Base-by-base conservation (phyloP, 129 eudicot species). In the Flaveria sonorensis region DNA sequence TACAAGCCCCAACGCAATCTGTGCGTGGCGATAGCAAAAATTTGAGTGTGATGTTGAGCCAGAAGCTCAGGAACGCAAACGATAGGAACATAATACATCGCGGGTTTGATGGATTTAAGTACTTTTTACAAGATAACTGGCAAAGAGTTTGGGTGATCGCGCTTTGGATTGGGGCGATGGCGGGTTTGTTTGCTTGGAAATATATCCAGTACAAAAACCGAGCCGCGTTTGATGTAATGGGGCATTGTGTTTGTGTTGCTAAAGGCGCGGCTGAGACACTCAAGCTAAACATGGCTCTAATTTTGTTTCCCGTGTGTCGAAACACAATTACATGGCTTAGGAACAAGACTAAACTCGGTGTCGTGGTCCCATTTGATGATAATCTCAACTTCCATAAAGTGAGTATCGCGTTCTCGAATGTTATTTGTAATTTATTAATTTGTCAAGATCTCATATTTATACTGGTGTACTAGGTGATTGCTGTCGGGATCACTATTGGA, bases 221-320 rank as follows among this genome's bases (percentile, higher is more conserved):
- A 11, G 86, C 82, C 0, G 88, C 83, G 3, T 88, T 68, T 45
- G 80, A 86, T 15, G 85, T 88, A 26, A 88, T 88, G 93, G 93
- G 93, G 1, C 82, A 86, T 32, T 88, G 93, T 70, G 88, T 88
- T 30, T 63, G 81, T 3, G 21, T 74, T n/a, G 93, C 93, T 15
- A 88, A 88, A 77, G 93, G 93, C 3, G 93, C 80, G 1, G 93
- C 90, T 0, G 93, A 88, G 86, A 88, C 87, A 6, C 79, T 84
- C 20, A 88, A 88, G 69, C 75, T 88, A 62, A 88, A 88, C 79
- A 88, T 88, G 93, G 93, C 93, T 18, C 67, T 88, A 23, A 86
- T 88, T 55, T 85, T 88, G 55, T 64, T 88, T 5, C 93, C 93
- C 1, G 90, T 88, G 64, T 88, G 90, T 71, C 83, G 93, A 56